Conservation (phyloP, 208 protist species). For the Trypanosoma avium region DNA sequence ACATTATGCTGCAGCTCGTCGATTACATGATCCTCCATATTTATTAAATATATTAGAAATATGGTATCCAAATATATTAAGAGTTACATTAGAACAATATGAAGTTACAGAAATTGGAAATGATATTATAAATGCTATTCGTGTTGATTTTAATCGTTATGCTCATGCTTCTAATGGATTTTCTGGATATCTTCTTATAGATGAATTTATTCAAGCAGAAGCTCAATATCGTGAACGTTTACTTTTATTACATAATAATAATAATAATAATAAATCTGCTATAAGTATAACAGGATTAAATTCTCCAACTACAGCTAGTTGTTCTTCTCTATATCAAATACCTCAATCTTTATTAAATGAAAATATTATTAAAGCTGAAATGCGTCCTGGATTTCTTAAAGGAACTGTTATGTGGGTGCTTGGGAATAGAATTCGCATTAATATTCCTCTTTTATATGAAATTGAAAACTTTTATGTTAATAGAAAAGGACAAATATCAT, state of each 20-base stretch:
- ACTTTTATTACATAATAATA: not conserved
- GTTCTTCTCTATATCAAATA: not conserved
- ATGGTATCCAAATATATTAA: slow-evolving; percentile 32
- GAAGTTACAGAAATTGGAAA: slow-evolving; percentile 15
- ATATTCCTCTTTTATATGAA: slow-evolving; percentile 16
- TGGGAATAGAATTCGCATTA: slow-evolving; percentile 22
- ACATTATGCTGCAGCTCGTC: slow-evolving; percentile 16
- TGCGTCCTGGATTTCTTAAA: slow-evolving; percentile 23
- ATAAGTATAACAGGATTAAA: not conserved
- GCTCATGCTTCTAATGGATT: not conserved
- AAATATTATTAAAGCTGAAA: slow-evolving; percentile 14
- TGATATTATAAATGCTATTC: slow-evolving; percentile 15
- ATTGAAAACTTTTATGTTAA: slow-evolving; percentile 24
- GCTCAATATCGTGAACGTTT: slow-evolving; percentile 6
- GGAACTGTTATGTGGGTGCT: slow-evolving; percentile 24
- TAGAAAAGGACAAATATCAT: slow-evolving; percentile 13
- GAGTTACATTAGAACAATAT: slow-evolving; percentile 28
- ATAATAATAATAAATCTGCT: not conserved
- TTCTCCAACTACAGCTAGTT: not conserved
- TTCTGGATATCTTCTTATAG: slow-evolving; percentile 14
- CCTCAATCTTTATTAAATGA: not conserved
- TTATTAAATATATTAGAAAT: slow-evolving; percentile 34
- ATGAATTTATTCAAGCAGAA: slow-evolving; percentile 19
- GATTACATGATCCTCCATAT: slow-evolving; percentile 29
- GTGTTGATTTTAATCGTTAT: slow-evolving; percentile 21